phyloP scores from a whole-genome alignment of 495 filamentous ascomycete genomes.

The Aspergillus cristatus region DNA sequence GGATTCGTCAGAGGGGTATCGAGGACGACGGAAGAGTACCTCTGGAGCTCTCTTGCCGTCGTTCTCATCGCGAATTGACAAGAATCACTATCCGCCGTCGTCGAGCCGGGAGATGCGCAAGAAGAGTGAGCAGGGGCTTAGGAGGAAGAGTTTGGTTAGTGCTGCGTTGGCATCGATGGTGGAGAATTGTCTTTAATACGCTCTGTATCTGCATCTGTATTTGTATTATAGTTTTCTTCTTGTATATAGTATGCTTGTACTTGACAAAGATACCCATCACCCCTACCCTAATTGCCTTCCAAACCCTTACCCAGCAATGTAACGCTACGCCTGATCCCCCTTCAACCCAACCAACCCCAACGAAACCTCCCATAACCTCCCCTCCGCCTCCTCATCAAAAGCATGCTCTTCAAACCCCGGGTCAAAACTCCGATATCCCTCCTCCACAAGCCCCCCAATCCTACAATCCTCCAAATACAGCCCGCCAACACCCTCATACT shows the following conservation, averaged over 20 bases:
- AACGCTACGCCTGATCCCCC: not conserved
- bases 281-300: too few species aligned
- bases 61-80: slow-evolving; percentile 23
- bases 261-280: too few species aligned
- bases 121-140: slow-evolving; percentile 31
- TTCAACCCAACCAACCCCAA: slow-evolving; percentile 31
- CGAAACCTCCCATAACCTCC: slow-evolving; percentile 35
- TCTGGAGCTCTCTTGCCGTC: slow-evolving; percentile 9
- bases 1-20: not conserved
- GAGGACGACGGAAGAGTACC: slow-evolving; percentile 21
- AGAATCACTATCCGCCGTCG: slow-evolving; percentile 19
- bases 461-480: slow-evolving; percentile 29
- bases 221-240: too few species aligned
- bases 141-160: slow-evolving; percentile 39
- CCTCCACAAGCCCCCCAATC: slow-evolving; percentile 11
- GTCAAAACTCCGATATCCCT: slow-evolving; percentile 4
- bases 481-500: slow-evolving; percentile 29
- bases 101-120: slow-evolving; percentile 23
- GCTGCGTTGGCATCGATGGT: slow-evolving; percentile 34
- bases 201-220: too few species aligned
- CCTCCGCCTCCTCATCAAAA: slow-evolving; percentile 27
- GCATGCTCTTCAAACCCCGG: slow-evolving; percentile 26
- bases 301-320: too few species aligned
- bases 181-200: slow-evolving; percentile 8
- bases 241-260: too few species aligned